Percentiles rank a stretch among this genome's conserved stretches.
These are phyloP conservation scores for Pouteria campechiana DNA, from an alignment of 179 eudicot species.

Conservation along the genomic window DNA sequence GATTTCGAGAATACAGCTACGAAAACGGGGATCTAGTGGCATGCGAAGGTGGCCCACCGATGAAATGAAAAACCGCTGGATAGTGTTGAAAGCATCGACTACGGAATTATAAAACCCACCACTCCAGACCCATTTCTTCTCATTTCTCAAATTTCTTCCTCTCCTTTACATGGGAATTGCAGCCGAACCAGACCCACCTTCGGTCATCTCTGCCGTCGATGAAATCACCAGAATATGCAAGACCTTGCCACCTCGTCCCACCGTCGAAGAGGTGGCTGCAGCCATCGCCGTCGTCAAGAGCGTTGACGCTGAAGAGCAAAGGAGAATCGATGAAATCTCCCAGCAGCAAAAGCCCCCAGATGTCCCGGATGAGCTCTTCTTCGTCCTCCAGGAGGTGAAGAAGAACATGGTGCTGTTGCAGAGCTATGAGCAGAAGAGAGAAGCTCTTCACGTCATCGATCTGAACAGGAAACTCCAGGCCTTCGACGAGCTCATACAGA, in stretches of 20 bases:
- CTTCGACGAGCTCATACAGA: conserved; percentile 33
- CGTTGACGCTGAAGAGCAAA: conserved; percentile 11
- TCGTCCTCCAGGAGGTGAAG: conserved; percentile 25
- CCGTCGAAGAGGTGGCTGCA: conserved; percentile 39
- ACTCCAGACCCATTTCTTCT: too few relatives aligned
- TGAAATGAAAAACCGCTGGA: too few relatives aligned
- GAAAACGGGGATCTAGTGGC: too few relatives aligned
- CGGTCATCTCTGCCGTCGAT: too few relatives aligned
- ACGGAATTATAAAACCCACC: too few relatives aligned
- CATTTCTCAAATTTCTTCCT: too few relatives aligned
- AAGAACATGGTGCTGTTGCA: conserved; percentile 16
- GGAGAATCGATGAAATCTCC: conserved; percentile 22
- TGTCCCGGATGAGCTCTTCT: conserved; percentile 29
- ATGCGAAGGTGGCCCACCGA: too few relatives aligned
- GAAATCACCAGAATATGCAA: conserved; percentile 34
- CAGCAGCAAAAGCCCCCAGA: conserved; percentile 5
- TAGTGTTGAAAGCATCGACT: too few relatives aligned
- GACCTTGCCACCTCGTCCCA: conserved; percentile 38
- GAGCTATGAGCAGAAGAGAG: conserved; percentile 26
- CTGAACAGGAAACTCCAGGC: conserved; percentile 19
- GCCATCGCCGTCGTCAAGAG: conserved; percentile 27
- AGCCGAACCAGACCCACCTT: too few relatives aligned
- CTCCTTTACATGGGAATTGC: too few relatives aligned
- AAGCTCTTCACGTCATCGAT: conserved; percentile 21
- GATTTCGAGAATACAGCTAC: too few relatives aligned